phyloP scores from a whole-genome alignment of 2,329 filamentous ascomycete genomes.

The Ascochyta pisi region DNA sequence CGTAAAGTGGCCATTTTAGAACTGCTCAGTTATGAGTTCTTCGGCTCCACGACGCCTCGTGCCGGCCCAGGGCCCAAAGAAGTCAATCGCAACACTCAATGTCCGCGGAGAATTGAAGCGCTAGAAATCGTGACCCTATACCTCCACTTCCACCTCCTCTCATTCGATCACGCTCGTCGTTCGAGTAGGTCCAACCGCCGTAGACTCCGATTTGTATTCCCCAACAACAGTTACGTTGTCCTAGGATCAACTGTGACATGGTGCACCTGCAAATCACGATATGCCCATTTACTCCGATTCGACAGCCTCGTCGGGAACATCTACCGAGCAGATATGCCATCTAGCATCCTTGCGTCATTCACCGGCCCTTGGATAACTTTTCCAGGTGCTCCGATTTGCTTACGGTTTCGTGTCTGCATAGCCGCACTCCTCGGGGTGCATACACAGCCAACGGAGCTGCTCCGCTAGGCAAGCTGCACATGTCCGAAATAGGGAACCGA shows the following conservation, averaged over 20 bases:
- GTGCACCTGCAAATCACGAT: neutral
- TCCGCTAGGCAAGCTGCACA: slow-evolving; percentile 6
- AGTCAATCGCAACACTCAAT: neutral
- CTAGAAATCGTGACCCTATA: neutral
- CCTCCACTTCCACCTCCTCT: neutral
- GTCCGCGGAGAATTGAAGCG: neutral
- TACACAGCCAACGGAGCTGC: slow-evolving; percentile 12
- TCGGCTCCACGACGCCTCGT: neutral
- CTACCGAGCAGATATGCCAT: neutral
- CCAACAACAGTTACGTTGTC: neutral
- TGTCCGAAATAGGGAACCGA: slow-evolving; percentile 9
- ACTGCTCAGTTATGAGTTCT: neutral
- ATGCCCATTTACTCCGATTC: slow-evolving; percentile 2
- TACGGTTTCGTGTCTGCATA: slow-evolving; percentile 5
- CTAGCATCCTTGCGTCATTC: slow-evolving; percentile 9
- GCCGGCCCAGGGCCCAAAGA: neutral
- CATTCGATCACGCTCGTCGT: neutral
- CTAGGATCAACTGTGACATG: neutral
- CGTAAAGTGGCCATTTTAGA: neutral
- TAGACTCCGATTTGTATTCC: slow-evolving; percentile 5
- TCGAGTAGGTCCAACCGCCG: neutral
- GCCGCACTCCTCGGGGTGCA: neutral
- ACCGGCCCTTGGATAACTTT: neutral
- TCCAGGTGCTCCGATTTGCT: slow-evolving; percentile 12
- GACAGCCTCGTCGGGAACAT: neutral